These are phyloP conservation scores for Haplographium delicatum DNA, from an alignment of 495 filamentous ascomycete species.

Conservation along the genomic window DNA sequence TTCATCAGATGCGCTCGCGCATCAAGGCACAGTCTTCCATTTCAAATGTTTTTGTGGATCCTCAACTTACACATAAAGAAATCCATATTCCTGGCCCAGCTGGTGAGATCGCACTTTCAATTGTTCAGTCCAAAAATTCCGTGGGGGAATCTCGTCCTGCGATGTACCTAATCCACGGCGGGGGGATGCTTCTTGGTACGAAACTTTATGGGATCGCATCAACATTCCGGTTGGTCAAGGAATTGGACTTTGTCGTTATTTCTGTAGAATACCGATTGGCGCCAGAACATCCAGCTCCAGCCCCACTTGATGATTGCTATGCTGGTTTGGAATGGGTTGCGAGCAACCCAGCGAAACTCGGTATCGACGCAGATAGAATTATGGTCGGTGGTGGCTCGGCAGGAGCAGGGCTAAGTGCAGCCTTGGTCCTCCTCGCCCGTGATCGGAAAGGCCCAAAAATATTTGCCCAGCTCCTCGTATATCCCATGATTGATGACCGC, in stretches of 20 bases:
- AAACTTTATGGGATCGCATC: neutral
- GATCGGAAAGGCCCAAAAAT: conserved; percentile 15
- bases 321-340: conserved; percentile 24
- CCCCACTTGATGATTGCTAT: conserved; percentile 26
- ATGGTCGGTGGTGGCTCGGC: conserved; percentile 26
- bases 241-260: conserved; percentile 18
- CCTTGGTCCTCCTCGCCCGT: conserved; percentile 21
- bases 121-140: conserved; percentile 1
- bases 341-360: conserved; percentile 21
- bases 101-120: neutral
- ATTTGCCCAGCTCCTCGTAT: conserved; percentile 8
- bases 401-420: conserved; percentile 28
- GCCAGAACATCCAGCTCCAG: conserved; percentile 24
- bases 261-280: conserved; percentile 30
- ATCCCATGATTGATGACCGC: conserved; percentile 13
- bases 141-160: neutral
- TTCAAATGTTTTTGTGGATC: neutral
- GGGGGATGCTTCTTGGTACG: conserved; percentile 6
- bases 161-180: conserved; percentile 9
- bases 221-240: neutral
- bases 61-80: conserved; percentile 1
- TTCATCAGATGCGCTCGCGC: neutral
- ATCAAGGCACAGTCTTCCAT: neutral
- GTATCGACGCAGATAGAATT: conserved; percentile 25
- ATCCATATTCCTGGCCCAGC: conserved; percentile 2